Percentiles rank a stretch among this genome's conserved stretches.
phyloP scores from a whole-genome alignment of 2,329 filamentous ascomycete species.

The Metarhizium robertsii region DNA sequence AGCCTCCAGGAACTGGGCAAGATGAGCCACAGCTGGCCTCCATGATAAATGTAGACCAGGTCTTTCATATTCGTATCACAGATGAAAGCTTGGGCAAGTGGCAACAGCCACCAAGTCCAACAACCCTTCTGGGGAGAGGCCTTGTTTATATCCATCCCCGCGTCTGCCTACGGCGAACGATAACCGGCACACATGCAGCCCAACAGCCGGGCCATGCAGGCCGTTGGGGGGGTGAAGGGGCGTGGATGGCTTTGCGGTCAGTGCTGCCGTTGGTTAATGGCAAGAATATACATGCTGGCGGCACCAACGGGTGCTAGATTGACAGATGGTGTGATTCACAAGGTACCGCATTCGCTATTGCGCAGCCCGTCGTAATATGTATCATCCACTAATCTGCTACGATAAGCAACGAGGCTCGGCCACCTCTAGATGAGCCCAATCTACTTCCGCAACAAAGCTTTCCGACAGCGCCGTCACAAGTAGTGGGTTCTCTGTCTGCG shows the following conservation, averaged over 20 bases:
- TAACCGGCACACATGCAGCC: neutral
- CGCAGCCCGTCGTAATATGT: neutral
- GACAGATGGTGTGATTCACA: neutral
- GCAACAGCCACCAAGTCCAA: conserved; percentile 6
- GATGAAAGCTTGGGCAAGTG: conserved; percentile 1
- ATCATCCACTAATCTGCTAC: neutral
- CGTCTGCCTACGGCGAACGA: neutral
- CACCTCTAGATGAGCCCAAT: neutral
- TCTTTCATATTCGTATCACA: conserved; percentile 16
- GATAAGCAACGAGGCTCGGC: neutral
- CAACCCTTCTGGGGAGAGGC: neutral
- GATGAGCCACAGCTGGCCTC: conserved; percentile 24
- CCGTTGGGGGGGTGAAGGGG: neutral
- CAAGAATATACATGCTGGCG: neutral
- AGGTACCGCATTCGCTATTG: neutral
- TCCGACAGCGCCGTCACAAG: neutral
- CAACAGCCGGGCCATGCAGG: conserved; percentile 3
- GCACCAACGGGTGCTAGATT: neutral
- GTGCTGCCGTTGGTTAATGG: neutral
- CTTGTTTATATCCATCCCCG: neutral
- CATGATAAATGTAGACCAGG: conserved; percentile 19
- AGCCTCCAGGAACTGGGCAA: conserved; percentile 26
- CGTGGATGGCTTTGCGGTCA: neutral
- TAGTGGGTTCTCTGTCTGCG: no score
- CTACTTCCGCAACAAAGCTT: neutral